Evolutionary conservation across 139 green algal species (phyloP), one percentile per base, ranked within the genome.

Genomic region (Chlamydomonas eustigma): DNA sequence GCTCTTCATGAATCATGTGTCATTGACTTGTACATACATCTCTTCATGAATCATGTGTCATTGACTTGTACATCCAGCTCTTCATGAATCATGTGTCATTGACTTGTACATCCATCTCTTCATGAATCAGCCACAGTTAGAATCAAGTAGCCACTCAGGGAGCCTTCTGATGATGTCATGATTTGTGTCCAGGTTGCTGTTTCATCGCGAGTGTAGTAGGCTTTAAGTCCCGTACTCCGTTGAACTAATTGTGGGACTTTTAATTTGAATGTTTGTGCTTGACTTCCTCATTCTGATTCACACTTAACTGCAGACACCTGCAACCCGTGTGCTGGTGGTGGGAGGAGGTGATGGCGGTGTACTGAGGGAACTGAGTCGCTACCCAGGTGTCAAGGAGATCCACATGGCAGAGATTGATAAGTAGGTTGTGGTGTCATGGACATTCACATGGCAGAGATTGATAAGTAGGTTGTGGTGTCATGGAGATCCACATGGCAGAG

Each of bases 341-440:
- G 96, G 96, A 37, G 96, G 96, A 44, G 96, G 96, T 37, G 96
- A 99, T 80, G 96, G 96, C 63, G 96, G 96, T 28, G 96, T 99
- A 68, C 75, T 98, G 72, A 84, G 96, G 4, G 96, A 99, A 87
- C 75, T 99, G 18, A 84, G 84, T 0, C 84, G 80, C 37, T 74
- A 87, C 50, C 34, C 50, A 1, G 64, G 39, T 66, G 22, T 72
- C 65, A 39, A 72, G 31, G 65, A 90, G 73, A 95, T 98, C 68
- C 89, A 98, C 75, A 94, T 98, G 22, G 93, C 91, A 18, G 96
- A 99, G 84, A 98, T 99, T 44, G 96, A 99, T 83, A 90, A 74
- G 77, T 86, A 39, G 2, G 79, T 66, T 12, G 18, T 58, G 44
- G 39, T 66, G 22, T 72, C 65, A 39, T 50, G 31, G 65, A 90